These are phyloP conservation scores for Trichoderma aggressivum DNA, from an alignment of 2,329 filamentous ascomycete genomes.

Conservation along the genomic window DNA sequence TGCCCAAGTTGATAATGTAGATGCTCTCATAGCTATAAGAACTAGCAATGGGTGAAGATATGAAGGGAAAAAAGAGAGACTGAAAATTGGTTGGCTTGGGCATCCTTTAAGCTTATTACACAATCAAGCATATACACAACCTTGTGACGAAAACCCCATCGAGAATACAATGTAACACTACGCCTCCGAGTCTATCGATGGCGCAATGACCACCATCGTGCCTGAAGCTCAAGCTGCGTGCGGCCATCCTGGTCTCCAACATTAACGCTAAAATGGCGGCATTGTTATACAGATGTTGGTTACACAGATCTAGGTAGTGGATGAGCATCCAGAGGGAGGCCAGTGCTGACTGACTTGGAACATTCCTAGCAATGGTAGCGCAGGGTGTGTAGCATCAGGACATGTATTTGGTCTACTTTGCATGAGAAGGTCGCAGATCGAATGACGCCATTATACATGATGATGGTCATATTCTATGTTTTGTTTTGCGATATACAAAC, in stretches of 20 bases:
- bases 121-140: constrained; percentile 1
- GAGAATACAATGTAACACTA: not conserved
- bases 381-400: not conserved
- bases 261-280: constrained; percentile 23
- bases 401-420: not conserved
- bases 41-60: not conserved
- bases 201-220: not conserved
- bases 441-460: not conserved
- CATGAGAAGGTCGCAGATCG: not conserved
- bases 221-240: not conserved
- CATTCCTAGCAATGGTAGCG: not conserved
- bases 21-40: constrained; percentile 19
- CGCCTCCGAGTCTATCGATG: not conserved
- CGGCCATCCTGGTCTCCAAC: not conserved
- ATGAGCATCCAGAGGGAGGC: not conserved
- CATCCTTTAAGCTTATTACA: not conserved
- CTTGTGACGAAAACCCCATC: not conserved
- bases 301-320: not conserved
- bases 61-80: not conserved
- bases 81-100: not conserved
- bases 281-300: not conserved
- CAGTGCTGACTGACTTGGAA: not conserved
- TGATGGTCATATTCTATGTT: not conserved
- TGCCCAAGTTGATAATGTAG: constrained; percentile 10
- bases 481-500: not conserved